Evolutionary conservation across 116 monocot species (phyloP).

Genomic region (Trichopus zeylanicus): DNA sequence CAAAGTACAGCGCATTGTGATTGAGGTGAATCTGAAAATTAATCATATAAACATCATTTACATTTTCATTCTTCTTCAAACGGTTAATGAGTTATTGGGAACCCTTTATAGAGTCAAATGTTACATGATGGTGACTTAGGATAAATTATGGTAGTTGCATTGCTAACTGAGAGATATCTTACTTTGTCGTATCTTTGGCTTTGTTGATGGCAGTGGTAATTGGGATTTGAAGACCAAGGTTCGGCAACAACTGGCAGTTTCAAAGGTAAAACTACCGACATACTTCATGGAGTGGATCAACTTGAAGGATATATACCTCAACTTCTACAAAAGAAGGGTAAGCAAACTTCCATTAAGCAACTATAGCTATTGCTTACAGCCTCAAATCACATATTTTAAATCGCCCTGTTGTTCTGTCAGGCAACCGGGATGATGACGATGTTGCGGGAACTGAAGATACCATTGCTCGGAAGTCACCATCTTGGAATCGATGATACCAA

Average conservation of each 20-base stretch:
- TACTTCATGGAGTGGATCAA: constrained; percentile 99
- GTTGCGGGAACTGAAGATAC: constrained; percentile 70
- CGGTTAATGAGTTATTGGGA: too few species aligned
- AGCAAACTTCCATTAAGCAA: constrained; percentile 7
- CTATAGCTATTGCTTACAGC: too few species aligned
- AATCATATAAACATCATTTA: too few species aligned
- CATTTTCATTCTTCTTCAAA: too few species aligned
- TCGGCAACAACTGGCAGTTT: constrained; percentile 74
- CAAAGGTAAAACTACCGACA: constrained; percentile 49
- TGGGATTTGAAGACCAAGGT: constrained; percentile 98
- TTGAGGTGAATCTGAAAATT: too few species aligned
- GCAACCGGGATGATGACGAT: constrained; percentile 93
- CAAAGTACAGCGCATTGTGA: too few species aligned
- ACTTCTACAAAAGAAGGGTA: constrained; percentile 80
- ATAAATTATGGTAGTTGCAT: too few species aligned
- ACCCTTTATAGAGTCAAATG: too few species aligned
- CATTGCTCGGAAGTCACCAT: constrained; percentile 74
- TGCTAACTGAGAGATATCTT: too few species aligned
- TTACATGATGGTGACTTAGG: too few species aligned
- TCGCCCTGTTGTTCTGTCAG: constrained; percentile 13
- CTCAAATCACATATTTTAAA: too few species aligned
- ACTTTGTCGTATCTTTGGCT: too few species aligned
- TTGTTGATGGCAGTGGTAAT: constrained; percentile 61
- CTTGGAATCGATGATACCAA: constrained; percentile 94
- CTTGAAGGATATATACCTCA: constrained; percentile 88